Base-by-base conservation (phyloP, 768 basidiomycete genomes). In the Suillus ampliporus region DNA sequence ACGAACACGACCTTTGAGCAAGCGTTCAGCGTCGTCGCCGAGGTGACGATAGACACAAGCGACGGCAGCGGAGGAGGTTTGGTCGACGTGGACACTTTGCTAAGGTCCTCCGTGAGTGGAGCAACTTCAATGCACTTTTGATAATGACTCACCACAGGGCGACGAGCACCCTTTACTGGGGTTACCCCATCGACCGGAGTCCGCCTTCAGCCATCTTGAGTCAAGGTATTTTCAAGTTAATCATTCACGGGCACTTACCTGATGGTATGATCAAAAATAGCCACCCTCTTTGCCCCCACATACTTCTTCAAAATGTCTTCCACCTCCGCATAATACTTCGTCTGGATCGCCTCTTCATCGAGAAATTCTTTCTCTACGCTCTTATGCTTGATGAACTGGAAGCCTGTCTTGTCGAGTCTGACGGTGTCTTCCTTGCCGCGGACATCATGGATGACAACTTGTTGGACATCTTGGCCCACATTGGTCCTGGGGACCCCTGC, bases 191-290 rank as follows among this genome's bases (percentile, higher is more conserved):
- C 17, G 5, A 15, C 52, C 3, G 43, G 10, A 17, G 14, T 41
- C n/a, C 52, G 8, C 2, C 2, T 48, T 14, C 6, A 38, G 13
- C 56, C 2, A 13, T 31, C 21, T 34, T 19, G 47, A 46, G 26
- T 51, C 43, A 50, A 23, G 28, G 19, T 19, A 17, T 2, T 38
- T 4, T 38, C 11, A 38, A 38, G 3, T 31, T n/a, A n/a, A n/a
- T n/a, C n/a, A n/a, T 15, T 23, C 3, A 19, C 11, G 10, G 56
- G 14, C n/a, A 57, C 76, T n/a, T 60, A 72, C 74, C 79, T 72
- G 67, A 78, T 76, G 46, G 79, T 82, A 63, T 82, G 80, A 61
- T 83, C 82, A 38, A 83, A 83, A 63, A 83, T 73, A 65, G 80
- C 67, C 47, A 82, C 74, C 40, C 71, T 71, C 67, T 75, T 77